phyloP scores from a whole-genome alignment of 1,284 basidiomycete species.

The Trichosporon sp. region DNA sequence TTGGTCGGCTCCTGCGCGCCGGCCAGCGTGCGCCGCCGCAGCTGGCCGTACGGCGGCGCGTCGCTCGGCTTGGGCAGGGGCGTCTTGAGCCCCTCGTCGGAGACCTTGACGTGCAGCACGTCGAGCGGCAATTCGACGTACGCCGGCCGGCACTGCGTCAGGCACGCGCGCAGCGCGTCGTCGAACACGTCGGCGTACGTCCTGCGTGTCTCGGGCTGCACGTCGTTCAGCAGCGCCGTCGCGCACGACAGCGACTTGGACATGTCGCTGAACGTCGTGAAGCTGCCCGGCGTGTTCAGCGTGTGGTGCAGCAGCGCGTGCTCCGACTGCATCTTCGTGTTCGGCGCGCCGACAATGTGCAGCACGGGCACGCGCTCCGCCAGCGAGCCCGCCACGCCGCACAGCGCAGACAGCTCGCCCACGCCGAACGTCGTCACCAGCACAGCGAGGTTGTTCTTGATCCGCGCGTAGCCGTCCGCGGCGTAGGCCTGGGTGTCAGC shows the following conservation, averaged over 20 bases:
- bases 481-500: slow-evolving; percentile 60
- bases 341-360: slow-evolving; percentile 85
- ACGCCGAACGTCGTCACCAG: slow-evolving; percentile 78
- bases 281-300: slow-evolving; percentile 69
- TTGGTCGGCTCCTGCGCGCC: slow-evolving; percentile 10
- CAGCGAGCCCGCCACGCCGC: slow-evolving; percentile 54
- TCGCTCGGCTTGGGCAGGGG: slow-evolving; percentile 21
- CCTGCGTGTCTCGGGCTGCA: slow-evolving; percentile 52
- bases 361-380: slow-evolving; percentile 88
- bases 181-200: slow-evolving; percentile 66
- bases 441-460: slow-evolving; percentile 71
- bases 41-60: slow-evolving; percentile 11
- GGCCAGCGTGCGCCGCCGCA: neutral
- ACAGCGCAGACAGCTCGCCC: slow-evolving; percentile 77
- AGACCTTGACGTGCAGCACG: slow-evolving; percentile 66
- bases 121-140: slow-evolving; percentile 88
- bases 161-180: slow-evolving; percentile 67
- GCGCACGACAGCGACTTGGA: slow-evolving; percentile 70
- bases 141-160: slow-evolving; percentile 71
- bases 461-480: slow-evolving; percentile 92
- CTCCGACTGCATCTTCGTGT: slow-evolving; percentile 47
- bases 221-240: slow-evolving; percentile 60
- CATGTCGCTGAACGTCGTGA: slow-evolving; percentile 73
- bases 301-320: slow-evolving; percentile 74
- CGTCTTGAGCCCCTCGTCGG: slow-evolving; percentile 60